Evolutionary conservation across 2,329 filamentous ascomycete species (phyloP).

Genomic region (Penicillium sp.): DNA sequence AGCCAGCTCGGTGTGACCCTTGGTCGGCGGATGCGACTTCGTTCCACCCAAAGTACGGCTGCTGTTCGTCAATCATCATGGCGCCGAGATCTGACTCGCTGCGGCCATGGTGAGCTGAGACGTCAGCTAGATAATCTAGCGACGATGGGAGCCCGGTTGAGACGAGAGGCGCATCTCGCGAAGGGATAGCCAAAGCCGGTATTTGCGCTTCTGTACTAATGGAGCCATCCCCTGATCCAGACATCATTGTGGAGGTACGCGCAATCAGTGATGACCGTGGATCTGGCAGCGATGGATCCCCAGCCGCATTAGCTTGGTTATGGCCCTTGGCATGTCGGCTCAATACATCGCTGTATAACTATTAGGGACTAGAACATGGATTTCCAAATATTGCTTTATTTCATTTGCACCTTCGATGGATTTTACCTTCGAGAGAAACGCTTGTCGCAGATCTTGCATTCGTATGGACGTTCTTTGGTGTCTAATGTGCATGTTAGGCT

Average conservation of each 20-base stretch:
- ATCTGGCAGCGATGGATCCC: slow-evolving; percentile 21
- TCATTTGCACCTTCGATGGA: neutral
- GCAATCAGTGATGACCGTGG: slow-evolving; percentile 26
- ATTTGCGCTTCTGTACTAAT: slow-evolving; percentile 15
- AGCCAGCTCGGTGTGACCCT: slow-evolving; percentile 19
- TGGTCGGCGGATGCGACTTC: slow-evolving; percentile 26
- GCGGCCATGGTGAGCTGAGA: slow-evolving; percentile 37
- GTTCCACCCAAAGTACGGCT: slow-evolving; percentile 34
- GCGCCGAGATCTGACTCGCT: slow-evolving; percentile 28
- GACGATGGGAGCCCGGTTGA: slow-evolving; percentile 35
- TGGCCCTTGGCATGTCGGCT: slow-evolving; percentile 55
- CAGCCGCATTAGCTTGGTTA: slow-evolving; percentile 28
- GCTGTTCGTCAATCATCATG: slow-evolving; percentile 32
- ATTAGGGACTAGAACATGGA: slow-evolving; percentile 10
- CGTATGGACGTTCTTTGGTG: slow-evolving; percentile 55
- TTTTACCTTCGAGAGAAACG: slow-evolving; percentile 54
- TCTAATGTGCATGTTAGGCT: slow-evolving; percentile 38
- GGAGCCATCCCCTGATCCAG: slow-evolving; percentile 12
- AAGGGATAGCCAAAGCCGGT: slow-evolving; percentile 17
- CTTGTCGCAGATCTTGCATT: slow-evolving; percentile 55
- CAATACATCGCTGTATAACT: slow-evolving; percentile 46
- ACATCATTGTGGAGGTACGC: slow-evolving; percentile 10
- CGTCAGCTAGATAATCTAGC: slow-evolving; percentile 42
- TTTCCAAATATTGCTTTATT: neutral
- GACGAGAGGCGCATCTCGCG: slow-evolving; percentile 30